Percentiles rank a stretch among this genome's conserved stretches.
Conservation (phyloP, 768 basidiomycete genomes). For the Inosperma sp. region DNA sequence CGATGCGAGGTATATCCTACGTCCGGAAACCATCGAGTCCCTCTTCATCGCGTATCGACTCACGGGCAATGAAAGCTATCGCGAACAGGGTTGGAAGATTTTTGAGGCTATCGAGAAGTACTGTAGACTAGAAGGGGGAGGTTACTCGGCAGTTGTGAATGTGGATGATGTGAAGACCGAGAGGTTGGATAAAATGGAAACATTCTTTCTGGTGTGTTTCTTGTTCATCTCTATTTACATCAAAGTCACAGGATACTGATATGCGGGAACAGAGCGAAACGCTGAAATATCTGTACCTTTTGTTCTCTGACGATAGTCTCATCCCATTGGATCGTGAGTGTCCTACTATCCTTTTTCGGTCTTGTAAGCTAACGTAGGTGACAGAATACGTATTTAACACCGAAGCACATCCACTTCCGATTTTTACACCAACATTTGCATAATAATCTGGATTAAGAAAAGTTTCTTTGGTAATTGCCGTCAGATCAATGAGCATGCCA, state of each 20-base stretch:
- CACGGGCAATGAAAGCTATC: conserved; percentile 78
- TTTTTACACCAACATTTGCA: conserved; percentile 28
- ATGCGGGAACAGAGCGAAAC: conserved; percentile 68
- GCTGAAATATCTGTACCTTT: conserved; percentile 85
- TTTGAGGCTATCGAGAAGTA: conserved; percentile 87
- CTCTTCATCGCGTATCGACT: conserved; percentile 88
- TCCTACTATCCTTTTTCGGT: background rate
- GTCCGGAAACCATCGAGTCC: conserved; percentile 93
- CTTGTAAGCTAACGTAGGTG: background rate
- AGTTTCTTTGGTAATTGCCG: too few relatives aligned
- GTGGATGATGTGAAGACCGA: conserved; percentile 70
- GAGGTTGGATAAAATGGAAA: conserved; percentile 91
- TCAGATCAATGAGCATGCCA: too few relatives aligned
- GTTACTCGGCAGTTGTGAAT: conserved; percentile 81
- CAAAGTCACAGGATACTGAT: background rate
- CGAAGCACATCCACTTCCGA: conserved; percentile 52
- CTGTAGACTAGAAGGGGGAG: conserved; percentile 72
- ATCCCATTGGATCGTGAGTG: conserved; percentile 72
- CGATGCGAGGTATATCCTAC: conserved; percentile 90
- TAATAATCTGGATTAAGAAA: background rate
- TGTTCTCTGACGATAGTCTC: conserved; percentile 74
- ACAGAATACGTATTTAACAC: conserved; percentile 89
- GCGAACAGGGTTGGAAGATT: conserved; percentile 83
- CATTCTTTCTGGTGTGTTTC: conserved; percentile 76
- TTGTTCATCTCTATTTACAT: background rate